Conservation (phyloP, 1,284 basidiomycete species). For the Cutaneotrichosporon dermatis region DNA sequence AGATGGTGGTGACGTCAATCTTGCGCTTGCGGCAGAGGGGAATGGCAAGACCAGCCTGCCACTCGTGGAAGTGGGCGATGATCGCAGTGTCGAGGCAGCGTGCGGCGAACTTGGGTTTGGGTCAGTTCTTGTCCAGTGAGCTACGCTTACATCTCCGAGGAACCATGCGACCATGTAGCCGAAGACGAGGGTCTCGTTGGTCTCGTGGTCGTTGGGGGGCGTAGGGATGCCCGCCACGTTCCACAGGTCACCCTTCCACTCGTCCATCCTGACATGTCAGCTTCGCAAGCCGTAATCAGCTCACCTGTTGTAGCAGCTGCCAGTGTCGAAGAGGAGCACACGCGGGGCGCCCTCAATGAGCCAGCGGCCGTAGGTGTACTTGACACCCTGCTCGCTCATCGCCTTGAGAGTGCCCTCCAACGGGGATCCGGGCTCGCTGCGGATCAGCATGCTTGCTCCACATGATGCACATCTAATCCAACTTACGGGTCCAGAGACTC, state of each 20-base stretch:
- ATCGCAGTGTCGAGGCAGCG: slow-evolving; percentile 77
- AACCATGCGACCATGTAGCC: slow-evolving; percentile 99
- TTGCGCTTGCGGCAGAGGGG: slow-evolving; percentile 93
- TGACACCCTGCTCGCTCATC: slow-evolving; percentile 85
- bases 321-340: slow-evolving; percentile 93
- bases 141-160: slow-evolving; percentile 74
- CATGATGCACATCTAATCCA: slow-evolving; percentile 26
- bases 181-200: slow-evolving; percentile 97
- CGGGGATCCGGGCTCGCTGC: slow-evolving; percentile 52
- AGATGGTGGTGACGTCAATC: slow-evolving; percentile 95
- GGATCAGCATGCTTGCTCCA: neutral
- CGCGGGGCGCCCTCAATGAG: slow-evolving; percentile 92
- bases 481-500: slow-evolving; percentile 78
- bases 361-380: slow-evolving; percentile 93
- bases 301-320: slow-evolving; percentile 67
- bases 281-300: neutral
- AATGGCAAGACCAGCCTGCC: slow-evolving; percentile 96
- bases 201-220: slow-evolving; percentile 92
- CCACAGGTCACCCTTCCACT: slow-evolving; percentile 99
- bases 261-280: slow-evolving; percentile 63
- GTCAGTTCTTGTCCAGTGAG: neutral
- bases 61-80: slow-evolving; percentile 97
- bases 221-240: slow-evolving; percentile 95
- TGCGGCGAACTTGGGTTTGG: slow-evolving; percentile 65
- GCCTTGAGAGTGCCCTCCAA: slow-evolving; percentile 64